Evolutionary conservation across 345 rosid genomes (phyloP), one percentile per base, ranked within the genome.

Genomic region (rapeseed (Brassica napus)): DNA sequence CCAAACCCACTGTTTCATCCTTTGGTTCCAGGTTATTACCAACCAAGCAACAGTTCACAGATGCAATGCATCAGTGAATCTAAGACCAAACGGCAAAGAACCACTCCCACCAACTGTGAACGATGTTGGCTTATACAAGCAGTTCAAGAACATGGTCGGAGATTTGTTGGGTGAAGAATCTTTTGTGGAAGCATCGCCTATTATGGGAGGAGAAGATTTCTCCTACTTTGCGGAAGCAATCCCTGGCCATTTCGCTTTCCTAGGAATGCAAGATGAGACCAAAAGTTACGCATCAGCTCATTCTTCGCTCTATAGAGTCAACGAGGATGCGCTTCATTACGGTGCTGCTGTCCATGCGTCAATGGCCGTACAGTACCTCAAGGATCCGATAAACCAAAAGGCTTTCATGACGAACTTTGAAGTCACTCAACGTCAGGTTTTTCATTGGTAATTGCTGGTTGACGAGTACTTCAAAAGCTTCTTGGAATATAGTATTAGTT

Each of bases 121-220:
- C 42, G 60, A 89, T 78, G 18, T 69, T 67, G 79, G 64, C 47
- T 80, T 92, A 82, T 89, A 94, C 12, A 44, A 82, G 54, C 84
- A 76, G 58, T 88, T 87, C 75, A 57, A 31, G 7, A 82, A 68
- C 6, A 83, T 94, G 31, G 87, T 85, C 4, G 28, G 39, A 10
- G 92, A 85, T 28, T 78, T 89, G 88, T 57, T 94, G 72, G 93
- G 90, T 1, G 26, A 35, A 8, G 59, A 74, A 44, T 83, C 82
- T 52, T 1, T 91, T 32, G 26, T 9, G 52, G 89, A 83, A 61
- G 68, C 49, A 37, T 65, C 75, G 0, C 85, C 86, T 0, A 0
- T 57, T 2, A 91, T 88, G 98, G 95, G 92, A 14, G 66, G 85
- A 0, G 97, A 94, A 73, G 98, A 92, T 79, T 94, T 92, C 85